Base-by-base conservation (phyloP, 352 stramenopile species). In the Globisporangium spinosum region DNA sequence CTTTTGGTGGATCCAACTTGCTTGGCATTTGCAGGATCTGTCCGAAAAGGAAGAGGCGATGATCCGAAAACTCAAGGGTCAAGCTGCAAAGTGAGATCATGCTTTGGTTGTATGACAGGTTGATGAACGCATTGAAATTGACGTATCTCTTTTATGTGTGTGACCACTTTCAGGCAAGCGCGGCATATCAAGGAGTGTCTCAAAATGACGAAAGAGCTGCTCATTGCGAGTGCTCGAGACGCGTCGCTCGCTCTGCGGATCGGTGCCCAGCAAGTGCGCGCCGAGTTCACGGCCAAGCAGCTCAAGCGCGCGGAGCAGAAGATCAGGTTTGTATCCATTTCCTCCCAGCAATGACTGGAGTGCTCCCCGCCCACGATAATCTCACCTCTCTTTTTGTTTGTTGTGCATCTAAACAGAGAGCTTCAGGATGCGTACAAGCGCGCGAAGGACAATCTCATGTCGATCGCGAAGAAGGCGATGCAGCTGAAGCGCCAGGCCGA, bases 31-130 rank as follows among this genome's bases (percentile, higher is more conserved):
- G 8, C 35, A 92, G 82, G 88, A 94, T 65, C 60, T 92, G 13
- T 94, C 86, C 1, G 78, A 85, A 17, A 93, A 90, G 51, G 83
- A 94, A 54, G 83, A 92, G 27, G 82, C 78, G 3, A 80, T 93
- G 71, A 82, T 84, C 7, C 76, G 86, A 49, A 93, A 94, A 62
- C 74, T 96, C 23, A 90, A 83, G 66, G 77, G 83, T 25, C 82
- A 91, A 72, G 73, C 76, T 2, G 64, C 80, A 5, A 93, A 92
- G 76, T 89, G 80, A 54, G 78, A 34, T 45, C 22, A n/a, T n/a
- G n/a, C 9, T 20, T 3, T 68, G 51, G 34, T 43, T 23, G n/a
- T 34, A 0, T 4, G 4, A 10, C n/a, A 25, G 23, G 45, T 6
- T 62, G 32, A 22, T n/a, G n/a, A 17, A 8, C 3, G 15, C 17